Conservation (phyloP, 2,329 filamentous ascomycete genomes). For the Aureobasidium subglaciale region DNA sequence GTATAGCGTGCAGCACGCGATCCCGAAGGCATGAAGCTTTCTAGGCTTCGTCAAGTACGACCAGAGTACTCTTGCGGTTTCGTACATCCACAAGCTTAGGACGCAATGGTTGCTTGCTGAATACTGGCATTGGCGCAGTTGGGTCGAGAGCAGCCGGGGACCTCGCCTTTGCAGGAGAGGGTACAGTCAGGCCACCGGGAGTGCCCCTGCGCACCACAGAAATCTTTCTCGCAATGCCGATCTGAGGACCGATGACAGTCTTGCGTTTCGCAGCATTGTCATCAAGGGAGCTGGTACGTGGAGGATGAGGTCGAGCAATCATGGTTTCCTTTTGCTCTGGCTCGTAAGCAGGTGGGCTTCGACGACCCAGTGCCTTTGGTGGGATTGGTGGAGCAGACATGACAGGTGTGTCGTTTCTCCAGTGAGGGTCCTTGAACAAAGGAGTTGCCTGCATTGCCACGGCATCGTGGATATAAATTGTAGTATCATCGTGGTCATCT, state of each 20-base stretch:
- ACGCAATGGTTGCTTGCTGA: slow-evolving; percentile 24
- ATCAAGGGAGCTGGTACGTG: slow-evolving; percentile 10
- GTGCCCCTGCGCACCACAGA: slow-evolving; percentile 18
- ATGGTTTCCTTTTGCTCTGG: not conserved
- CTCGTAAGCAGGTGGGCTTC: slow-evolving; percentile 1
- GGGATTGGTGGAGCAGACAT: not conserved
- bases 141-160: not conserved
- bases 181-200: not conserved
- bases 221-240: slow-evolving; percentile 25
- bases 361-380: slow-evolving; percentile 10
- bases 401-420: slow-evolving; percentile 1
- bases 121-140: slow-evolving; percentile 16
- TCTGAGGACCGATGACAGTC: slow-evolving; percentile 17
- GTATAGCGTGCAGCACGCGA: too few species aligned
- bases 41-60: slow-evolving; percentile 22
- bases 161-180: not conserved
- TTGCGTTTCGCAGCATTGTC: not conserved
- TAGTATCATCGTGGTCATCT: not conserved
- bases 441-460: slow-evolving; percentile 4
- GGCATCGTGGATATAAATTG: not conserved
- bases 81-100: slow-evolving; percentile 28
- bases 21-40: too few species aligned
- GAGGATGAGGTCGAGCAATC: not conserved
- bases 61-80: slow-evolving; percentile 27
- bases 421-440: not conserved